Evolutionary conservation across 2,329 filamentous ascomycete species (phyloP).

Genomic region (Coniochaeta pulveracea): DNA sequence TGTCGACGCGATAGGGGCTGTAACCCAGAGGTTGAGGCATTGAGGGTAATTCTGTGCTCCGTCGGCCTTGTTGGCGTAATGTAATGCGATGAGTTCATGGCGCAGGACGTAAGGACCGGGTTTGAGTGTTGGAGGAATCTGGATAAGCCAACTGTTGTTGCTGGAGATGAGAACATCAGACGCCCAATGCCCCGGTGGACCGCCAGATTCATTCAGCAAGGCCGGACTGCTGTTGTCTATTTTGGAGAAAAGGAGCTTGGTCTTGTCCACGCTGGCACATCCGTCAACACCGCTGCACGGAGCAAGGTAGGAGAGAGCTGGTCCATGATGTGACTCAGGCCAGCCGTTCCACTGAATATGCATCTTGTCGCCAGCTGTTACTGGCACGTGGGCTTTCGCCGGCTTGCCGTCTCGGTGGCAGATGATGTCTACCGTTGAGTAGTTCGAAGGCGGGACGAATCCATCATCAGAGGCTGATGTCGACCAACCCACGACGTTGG

Average conservation of each 20-base stretch:
- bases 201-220: conserved; percentile 13
- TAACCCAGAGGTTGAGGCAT: conserved; percentile 18
- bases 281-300: conserved; percentile 21
- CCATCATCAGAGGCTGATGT: conserved; percentile 37
- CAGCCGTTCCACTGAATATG: conserved; percentile 51
- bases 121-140: conserved; percentile 27
- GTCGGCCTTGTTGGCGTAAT: conserved; percentile 13
- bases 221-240: conserved; percentile 24
- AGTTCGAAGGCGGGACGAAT: conserved; percentile 35
- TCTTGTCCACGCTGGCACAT: conserved; percentile 26
- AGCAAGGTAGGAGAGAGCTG: conserved; percentile 27
- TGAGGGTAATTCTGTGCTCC: conserved; percentile 21
- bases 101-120: conserved; percentile 40
- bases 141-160: conserved; percentile 39
- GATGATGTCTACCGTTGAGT: conserved; percentile 41
- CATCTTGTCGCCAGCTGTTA: conserved; percentile 43
- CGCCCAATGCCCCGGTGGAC: conserved; percentile 22
- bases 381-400: conserved; percentile 37
- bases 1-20: not conserved
- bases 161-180: conserved; percentile 35
- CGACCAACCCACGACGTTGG: conserved; percentile 38
- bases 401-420: conserved; percentile 47
- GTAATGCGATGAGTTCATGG: conserved; percentile 36
- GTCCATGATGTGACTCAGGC: conserved; percentile 39
- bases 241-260: conserved; percentile 28